Conservation (phyloP, 2,329 filamentous ascomycete species). For the Amphichorda felina region DNA sequence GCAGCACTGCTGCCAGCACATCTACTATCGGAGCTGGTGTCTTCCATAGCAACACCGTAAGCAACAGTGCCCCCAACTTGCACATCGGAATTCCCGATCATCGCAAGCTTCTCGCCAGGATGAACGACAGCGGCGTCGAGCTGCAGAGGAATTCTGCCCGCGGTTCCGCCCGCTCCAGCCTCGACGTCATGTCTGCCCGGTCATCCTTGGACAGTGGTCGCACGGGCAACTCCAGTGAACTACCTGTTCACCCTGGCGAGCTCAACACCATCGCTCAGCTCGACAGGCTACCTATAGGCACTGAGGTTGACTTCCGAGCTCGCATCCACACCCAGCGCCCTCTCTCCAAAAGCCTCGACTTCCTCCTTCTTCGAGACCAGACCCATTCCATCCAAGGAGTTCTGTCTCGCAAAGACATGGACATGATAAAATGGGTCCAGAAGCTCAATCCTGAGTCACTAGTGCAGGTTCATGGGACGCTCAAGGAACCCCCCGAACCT, state of each 20-base stretch:
- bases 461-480: conserved; percentile 60
- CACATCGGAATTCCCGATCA: conserved; percentile 4
- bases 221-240: conserved; percentile 23
- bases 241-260: conserved; percentile 25
- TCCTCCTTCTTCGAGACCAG: conserved; percentile 78
- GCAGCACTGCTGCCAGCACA: not conserved
- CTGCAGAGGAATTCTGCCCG: conserved; percentile 10
- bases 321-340: conserved; percentile 54
- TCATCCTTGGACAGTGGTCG: conserved; percentile 17
- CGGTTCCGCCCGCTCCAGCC: conserved; percentile 16
- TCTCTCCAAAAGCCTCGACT: conserved; percentile 72
- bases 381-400: conserved; percentile 77
- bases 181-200: conserved; percentile 10
- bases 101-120: conserved; percentile 10
- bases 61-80: not conserved
- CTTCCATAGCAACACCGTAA: not conserved
- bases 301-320: conserved; percentile 28
- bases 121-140: conserved; percentile 21
- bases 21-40: not conserved
- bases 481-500: conserved; percentile 63
- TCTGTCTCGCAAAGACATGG: conserved; percentile 40
- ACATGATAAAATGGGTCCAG: conserved; percentile 82
- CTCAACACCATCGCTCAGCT: conserved; percentile 25
- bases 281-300: conserved; percentile 22
- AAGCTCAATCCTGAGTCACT: conserved; percentile 69